These are phyloP conservation scores for Diversispora epigaea DNA, from an alignment of 192 early-diverging fungal species.

Conservation along the genomic window DNA sequence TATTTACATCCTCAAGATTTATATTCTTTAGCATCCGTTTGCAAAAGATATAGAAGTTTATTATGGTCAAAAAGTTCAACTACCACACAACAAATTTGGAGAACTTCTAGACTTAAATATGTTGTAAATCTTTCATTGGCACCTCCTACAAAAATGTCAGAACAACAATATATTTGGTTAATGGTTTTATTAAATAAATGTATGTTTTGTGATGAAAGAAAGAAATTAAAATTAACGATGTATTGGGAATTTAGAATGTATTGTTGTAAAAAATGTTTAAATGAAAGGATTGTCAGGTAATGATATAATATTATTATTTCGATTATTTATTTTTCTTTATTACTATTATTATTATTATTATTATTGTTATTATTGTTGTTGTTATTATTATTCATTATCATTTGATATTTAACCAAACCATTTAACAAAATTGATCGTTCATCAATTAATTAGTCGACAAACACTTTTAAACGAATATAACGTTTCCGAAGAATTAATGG, in stretches of 20 bases:
- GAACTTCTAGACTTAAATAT: slow-evolving; percentile 1
- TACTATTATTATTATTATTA: not conserved
- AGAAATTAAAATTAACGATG: slow-evolving; percentile 3
- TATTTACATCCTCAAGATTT: slow-evolving; percentile 4
- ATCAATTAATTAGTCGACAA: not conserved
- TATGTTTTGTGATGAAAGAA: slow-evolving; percentile 11
- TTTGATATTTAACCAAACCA: not conserved
- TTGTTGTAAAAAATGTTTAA: slow-evolving; percentile 8
- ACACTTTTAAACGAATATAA: not conserved
- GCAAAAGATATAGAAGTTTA: not conserved
- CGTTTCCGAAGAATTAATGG: not conserved
- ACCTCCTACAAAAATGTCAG: not conserved
- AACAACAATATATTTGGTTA: slow-evolving; percentile 17
- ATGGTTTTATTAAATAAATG: slow-evolving; percentile 7
- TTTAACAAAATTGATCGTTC: not conserved
- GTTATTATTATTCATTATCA: not conserved
- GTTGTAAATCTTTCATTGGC: not conserved
- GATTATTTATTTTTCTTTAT: not conserved
- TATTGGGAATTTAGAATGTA: slow-evolving; percentile 23
- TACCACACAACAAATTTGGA: slow-evolving; percentile 7
- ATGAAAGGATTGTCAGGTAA: slow-evolving; percentile 14
- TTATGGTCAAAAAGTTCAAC: slow-evolving; percentile 9
- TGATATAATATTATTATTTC: not conserved
- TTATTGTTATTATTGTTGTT: not conserved
- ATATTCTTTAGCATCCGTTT: slow-evolving; percentile 3